These are phyloP conservation scores for Bryopsis sp. DNA, from an alignment of 139 green algal genomes.

Conservation along the genomic window DNA sequence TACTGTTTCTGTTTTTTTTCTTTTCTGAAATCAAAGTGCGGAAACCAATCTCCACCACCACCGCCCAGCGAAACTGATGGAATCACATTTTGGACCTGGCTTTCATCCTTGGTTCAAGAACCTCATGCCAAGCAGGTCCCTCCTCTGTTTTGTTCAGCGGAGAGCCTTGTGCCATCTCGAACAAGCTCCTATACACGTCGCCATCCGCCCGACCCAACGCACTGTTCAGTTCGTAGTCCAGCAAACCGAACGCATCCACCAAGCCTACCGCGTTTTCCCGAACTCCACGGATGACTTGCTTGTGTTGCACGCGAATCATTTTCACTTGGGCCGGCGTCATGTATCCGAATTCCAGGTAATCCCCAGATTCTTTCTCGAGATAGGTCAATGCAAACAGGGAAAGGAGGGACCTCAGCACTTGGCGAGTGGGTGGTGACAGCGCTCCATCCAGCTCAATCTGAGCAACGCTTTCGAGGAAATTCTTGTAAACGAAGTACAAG, in stretches of 20 bases:
- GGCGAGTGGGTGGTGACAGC: constrained; percentile 19
- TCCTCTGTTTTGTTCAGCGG: constrained; percentile 79
- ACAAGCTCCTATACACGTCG: constrained; percentile 71
- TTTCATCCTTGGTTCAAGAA: constrained; percentile 56
- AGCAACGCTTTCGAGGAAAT: constrained; percentile 23
- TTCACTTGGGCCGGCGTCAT: constrained; percentile 38
- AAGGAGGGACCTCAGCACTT: constrained; percentile 48
- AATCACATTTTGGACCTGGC: constrained; percentile 2
- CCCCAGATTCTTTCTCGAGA: constrained; percentile 36
- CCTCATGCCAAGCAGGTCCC: constrained; percentile 65
- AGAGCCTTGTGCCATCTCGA: constrained; percentile 52
- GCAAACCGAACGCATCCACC: constrained; percentile 71
- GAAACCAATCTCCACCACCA: too few relatives aligned
- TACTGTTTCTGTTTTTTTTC: too few relatives aligned
- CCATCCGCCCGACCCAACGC: constrained; percentile 66
- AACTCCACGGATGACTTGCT: constrained; percentile 48
- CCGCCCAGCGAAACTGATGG: too few relatives aligned
- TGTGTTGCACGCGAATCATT: constrained; percentile 34
- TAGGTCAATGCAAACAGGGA: constrained; percentile 48
- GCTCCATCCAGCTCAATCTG: not conserved
- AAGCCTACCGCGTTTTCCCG: constrained; percentile 73
- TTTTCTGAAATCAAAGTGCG: too few relatives aligned
- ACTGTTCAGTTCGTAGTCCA: constrained; percentile 74
- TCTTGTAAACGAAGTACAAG: constrained; percentile 17
- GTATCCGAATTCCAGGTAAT: constrained; percentile 65